These are phyloP conservation scores for Kodamaea nitidulidarum DNA, from an alignment of 805 yeast genomes.

Conservation along the genomic window DNA sequence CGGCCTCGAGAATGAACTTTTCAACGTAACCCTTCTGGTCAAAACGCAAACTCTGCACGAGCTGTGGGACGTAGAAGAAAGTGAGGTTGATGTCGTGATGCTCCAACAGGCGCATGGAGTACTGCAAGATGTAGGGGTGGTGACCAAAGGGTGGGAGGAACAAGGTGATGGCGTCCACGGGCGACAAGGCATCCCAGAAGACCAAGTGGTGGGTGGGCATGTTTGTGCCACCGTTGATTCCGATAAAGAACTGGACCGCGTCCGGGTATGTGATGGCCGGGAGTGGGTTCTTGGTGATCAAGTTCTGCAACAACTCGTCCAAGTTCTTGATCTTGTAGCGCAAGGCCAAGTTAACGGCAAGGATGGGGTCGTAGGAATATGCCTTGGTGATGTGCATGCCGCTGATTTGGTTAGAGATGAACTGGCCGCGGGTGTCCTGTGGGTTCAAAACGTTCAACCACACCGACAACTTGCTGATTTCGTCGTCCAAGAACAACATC, in stretches of 20 bases:
- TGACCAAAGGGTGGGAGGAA: conserved; percentile 71
- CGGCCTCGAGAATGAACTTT: conserved; percentile 85
- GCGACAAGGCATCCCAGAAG: conserved; percentile 74
- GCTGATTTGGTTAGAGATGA: conserved; percentile 26
- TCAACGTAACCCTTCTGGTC: conserved; percentile 84
- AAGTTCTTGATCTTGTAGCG: conserved; percentile 48
- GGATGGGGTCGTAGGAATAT: conserved; percentile 60
- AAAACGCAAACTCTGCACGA: conserved; percentile 85
- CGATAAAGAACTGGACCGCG: conserved; percentile 54
- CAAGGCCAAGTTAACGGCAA: conserved; percentile 67
- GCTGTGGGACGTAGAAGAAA: conserved; percentile 96
- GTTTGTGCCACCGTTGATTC: conserved; percentile 33
- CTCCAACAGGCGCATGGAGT: conserved; percentile 85
- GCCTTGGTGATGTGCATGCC: conserved; percentile 51
- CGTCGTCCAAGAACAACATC: conserved; percentile 67
- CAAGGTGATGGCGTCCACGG: conserved; percentile 79
- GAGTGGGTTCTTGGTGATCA: conserved; percentile 56
- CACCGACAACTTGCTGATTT: conserved; percentile 62
- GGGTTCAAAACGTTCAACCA: conserved; percentile 71
- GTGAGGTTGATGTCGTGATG: conserved; percentile 82
- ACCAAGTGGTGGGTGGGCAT: conserved; percentile 43
- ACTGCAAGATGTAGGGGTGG: conserved; percentile 72
- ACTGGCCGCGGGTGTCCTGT: conserved; percentile 36
- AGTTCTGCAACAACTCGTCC: conserved; percentile 36
- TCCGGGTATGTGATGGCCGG: conserved; percentile 52